Conservation (phyloP, 208 protist genomes). For the Endotrypanum monterogeii region DNA sequence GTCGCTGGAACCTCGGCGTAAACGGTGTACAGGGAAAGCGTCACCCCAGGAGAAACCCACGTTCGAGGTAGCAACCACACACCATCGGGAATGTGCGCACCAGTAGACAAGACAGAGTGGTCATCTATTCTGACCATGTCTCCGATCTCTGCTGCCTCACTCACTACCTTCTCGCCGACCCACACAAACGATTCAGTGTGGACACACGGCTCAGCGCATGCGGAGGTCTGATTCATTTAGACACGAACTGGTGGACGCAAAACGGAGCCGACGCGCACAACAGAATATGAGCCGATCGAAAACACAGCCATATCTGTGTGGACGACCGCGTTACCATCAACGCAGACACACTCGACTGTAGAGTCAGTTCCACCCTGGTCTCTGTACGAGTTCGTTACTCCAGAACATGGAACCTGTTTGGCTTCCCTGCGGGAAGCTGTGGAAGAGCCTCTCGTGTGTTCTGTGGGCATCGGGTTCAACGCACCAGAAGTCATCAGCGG, state of each 20-base stretch:
- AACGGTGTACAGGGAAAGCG: constrained; percentile 59
- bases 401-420: not conserved
- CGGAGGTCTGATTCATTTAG: constrained; percentile 39
- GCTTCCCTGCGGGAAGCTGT: not conserved
- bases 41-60: constrained; percentile 51
- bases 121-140: constrained; percentile 63
- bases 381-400: constrained; percentile 20
- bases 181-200: constrained; percentile 44
- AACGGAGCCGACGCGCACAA: constrained; percentile 40
- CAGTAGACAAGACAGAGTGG: constrained; percentile 54
- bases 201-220: constrained; percentile 31
- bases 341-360: not conserved
- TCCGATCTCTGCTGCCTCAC: constrained; percentile 58
- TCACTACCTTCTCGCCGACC: constrained; percentile 54
- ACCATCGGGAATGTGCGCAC: constrained; percentile 53
- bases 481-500: constrained; percentile 41
- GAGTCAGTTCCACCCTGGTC: not conserved
- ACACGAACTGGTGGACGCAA: constrained; percentile 54
- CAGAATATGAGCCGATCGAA: constrained; percentile 32
- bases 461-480: not conserved
- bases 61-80: constrained; percentile 57
- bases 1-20: constrained; percentile 57
- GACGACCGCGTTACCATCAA: constrained; percentile 25
- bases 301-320: constrained; percentile 22
- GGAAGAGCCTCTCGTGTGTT: not conserved